Base-by-base conservation (phyloP, 2,329 filamentous ascomycete species). In the Emergomyces pasteurianus region DNA sequence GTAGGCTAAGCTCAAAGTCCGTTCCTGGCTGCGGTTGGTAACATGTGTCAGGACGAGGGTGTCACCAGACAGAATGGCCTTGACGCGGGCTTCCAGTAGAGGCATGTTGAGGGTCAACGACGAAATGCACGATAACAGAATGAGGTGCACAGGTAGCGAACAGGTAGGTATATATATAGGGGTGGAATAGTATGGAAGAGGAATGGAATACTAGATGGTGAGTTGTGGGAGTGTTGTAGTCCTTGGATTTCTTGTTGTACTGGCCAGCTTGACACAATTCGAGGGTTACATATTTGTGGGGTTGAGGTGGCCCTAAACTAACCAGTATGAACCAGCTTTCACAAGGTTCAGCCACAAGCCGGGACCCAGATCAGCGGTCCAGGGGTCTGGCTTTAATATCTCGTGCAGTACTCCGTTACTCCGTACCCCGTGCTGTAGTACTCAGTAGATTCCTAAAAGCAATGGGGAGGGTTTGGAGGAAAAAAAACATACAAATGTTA, bases 21-120 rank as follows among this genome's bases (percentile, higher is more conserved):
- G 88, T 79, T 97, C 94, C 74, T 87, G 84, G 65, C 84, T 81
- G 42, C 89, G 87, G 73, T 95, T 92, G 75, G 86, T 87, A 72
- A 89, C 81, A 75, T 89, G 90, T 68, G 87, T 85, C 70, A 97
- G 80, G 65, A 97, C 80, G 68, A 97, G 78, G 34, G 92, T 96
- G 80, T 97, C 94, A 70, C 94, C 94, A 71, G 92, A 96, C 71
- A 95, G 80, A 67, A 96, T 90, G 73, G 88, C 90, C 82, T 99
- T 99, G 76, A 97, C 92, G 70, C 86, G 88, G 73, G 86, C 81
- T 78, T 82, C 74, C 61, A 78, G 67, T 66, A 74, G 70, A 73
- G 75, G 73, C 65, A 65, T 73, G 67, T 59, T 63, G 58, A 52
- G 60, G 58, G 61, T 34, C 26, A 57, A 34, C 26, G 23, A 14